A percentile compares a stretch with the other conserved stretches of the same genome.
Evolutionary conservation across 805 yeast species (phyloP).

Genomic region (Spathaspora hagerdaliae): DNA sequence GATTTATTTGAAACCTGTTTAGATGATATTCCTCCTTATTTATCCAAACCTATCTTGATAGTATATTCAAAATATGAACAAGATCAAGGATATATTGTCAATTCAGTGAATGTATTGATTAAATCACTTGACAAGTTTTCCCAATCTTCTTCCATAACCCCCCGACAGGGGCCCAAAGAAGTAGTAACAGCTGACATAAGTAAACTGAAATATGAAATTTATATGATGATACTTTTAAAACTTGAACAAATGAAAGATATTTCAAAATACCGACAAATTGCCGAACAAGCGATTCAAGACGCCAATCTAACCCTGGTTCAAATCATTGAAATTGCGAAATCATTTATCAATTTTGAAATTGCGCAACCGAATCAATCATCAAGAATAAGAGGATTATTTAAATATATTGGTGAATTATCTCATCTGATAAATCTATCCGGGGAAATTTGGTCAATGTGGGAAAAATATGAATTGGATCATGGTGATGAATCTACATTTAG

Average conservation of each 20-base stretch:
- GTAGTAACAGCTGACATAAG: no score
- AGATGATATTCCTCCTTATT: conserved; percentile 30
- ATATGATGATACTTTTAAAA: conserved; percentile 8
- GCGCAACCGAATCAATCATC: conserved; percentile 11
- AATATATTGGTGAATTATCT: conserved; percentile 26
- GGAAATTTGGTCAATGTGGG: conserved; percentile 65
- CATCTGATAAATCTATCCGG: conserved; percentile 12
- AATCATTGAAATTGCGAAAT: conserved; percentile 41
- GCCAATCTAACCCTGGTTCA: conserved; percentile 34
- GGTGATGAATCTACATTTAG: conserved; percentile 74
- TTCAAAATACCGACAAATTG: conserved; percentile 28
- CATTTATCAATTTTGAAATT: conserved; percentile 58
- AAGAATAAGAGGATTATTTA: conserved; percentile 62
- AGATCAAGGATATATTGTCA: conserved; percentile 45
- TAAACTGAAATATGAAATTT: conserved; percentile 20
- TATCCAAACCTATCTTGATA: conserved; percentile 47
- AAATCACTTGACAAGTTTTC: conserved; percentile 4
- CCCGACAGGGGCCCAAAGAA: neutral
- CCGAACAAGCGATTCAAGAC: conserved; percentile 39
- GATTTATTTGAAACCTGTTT: conserved; percentile 65
- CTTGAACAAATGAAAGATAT: conserved; percentile 12
- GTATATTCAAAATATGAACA: conserved; percentile 64
- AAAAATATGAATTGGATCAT: conserved; percentile 61
- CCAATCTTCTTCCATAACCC: no score
- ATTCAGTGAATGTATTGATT: conserved; percentile 32